Evolutionary conservation across 768 basidiomycete genomes (phyloP).

Genomic region (Pholiota molesta): DNA sequence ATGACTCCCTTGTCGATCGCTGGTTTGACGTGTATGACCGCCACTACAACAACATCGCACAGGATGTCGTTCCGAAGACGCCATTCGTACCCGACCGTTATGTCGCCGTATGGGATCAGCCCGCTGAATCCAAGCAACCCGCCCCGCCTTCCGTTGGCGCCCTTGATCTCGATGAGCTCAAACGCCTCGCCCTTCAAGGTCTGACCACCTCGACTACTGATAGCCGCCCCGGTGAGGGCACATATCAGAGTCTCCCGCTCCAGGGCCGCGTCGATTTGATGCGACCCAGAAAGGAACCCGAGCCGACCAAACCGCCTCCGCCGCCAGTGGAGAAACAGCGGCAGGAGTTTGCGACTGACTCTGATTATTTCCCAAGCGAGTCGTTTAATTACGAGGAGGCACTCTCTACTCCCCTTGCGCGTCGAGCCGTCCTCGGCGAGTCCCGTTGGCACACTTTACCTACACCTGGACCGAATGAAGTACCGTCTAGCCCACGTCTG

Average conservation of each 20-base stretch:
- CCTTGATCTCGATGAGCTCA: slow-evolving; percentile 67
- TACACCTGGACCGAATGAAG: slow-evolving; percentile 63
- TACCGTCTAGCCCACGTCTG: slow-evolving; percentile 64
- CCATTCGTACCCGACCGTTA: slow-evolving; percentile 71
- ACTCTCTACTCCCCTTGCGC: slow-evolving; percentile 42
- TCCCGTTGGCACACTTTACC: slow-evolving; percentile 54
- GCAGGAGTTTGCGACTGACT: slow-evolving; percentile 24
- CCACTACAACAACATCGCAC: slow-evolving; percentile 80
- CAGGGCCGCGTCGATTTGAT: slow-evolving; percentile 90
- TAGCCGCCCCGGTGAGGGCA: slow-evolving; percentile 53
- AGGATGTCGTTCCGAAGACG: slow-evolving; percentile 40
- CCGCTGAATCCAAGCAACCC: slow-evolving; percentile 19
- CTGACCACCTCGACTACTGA: slow-evolving; percentile 35
- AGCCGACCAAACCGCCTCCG: slow-evolving; percentile 16
- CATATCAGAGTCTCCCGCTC: slow-evolving; percentile 81
- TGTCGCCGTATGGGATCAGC: slow-evolving; percentile 75
- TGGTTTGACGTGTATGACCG: slow-evolving; percentile 93
- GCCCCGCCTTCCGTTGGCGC: slow-evolving; percentile 14
- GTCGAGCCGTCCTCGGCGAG: slow-evolving; percentile 32
- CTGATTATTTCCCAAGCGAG: slow-evolving; percentile 20
- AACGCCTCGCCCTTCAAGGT: slow-evolving; percentile 63
- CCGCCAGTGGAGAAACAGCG: slow-evolving; percentile 18
- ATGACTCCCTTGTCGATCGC: slow-evolving; percentile 79
- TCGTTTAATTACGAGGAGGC: slow-evolving; percentile 28
- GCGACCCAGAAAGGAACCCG: slow-evolving; percentile 47